phyloP scores from a whole-genome alignment of 176 grass and related monocot species.

The Avena eriantha region DNA sequence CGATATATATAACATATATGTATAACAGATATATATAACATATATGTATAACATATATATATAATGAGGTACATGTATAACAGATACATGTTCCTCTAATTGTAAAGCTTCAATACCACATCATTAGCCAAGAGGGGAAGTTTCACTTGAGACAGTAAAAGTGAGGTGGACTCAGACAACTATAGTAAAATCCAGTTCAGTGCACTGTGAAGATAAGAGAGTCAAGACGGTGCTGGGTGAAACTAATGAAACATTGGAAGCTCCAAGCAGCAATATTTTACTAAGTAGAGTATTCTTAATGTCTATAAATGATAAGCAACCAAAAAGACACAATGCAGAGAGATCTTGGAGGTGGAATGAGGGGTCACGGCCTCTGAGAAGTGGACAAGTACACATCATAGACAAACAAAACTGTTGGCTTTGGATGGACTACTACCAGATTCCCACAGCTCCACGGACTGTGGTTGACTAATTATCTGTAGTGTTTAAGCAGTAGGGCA shows the following conservation, averaged over 20 bases:
- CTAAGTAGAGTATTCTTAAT: neutral
- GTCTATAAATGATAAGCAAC: neutral
- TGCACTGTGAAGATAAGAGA: slow-evolving; percentile 5
- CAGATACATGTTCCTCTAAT: too few relatives aligned
- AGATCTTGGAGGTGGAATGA: slow-evolving; percentile 8
- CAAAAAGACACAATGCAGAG: neutral
- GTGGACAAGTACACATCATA: neutral
- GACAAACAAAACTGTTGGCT: slow-evolving; percentile 3
- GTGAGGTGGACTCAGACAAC: neutral
- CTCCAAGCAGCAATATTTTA: neutral
- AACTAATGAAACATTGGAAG: slow-evolving; percentile 9
- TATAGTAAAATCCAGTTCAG: slow-evolving; percentile 41
- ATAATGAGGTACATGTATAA: too few relatives aligned
- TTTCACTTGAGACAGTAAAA: too few relatives aligned
- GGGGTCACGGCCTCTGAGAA: slow-evolving; percentile 23
- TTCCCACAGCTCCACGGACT: neutral
- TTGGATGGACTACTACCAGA: neutral
- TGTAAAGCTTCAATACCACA: too few relatives aligned
- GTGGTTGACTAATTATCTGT: neutral
- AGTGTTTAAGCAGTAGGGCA: neutral
- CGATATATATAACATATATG: too few relatives aligned
- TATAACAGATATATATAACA: too few relatives aligned
- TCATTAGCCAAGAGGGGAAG: too few relatives aligned
- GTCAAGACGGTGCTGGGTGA: slow-evolving; percentile 23
- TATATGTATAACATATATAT: too few relatives aligned